Base-by-base conservation (phyloP, 176 grass and related monocot genomes). In the Phyllostachys edulis region DNA sequence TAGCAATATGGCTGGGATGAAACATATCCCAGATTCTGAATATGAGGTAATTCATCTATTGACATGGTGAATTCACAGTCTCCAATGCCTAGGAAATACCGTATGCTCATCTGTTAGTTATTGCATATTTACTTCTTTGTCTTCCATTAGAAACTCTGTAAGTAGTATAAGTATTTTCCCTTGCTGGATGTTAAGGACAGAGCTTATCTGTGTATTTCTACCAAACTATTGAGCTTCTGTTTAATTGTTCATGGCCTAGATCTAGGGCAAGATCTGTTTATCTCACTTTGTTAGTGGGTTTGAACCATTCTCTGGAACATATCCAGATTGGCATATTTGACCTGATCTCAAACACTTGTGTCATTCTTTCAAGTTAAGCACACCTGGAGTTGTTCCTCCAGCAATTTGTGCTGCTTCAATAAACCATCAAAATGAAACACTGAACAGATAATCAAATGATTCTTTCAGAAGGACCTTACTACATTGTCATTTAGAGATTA, bases 191-290 rank as follows among this genome's bases (percentile, higher is more conserved):
- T 41, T 20, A 81, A 57, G 66, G 21, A 29, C 36, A 81, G 24
- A 56, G 37, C 26, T 42, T 69, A 56, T 18, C 36, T 9, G 0
- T 42, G 49, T 69, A 36, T 79, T 44, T 75, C 17, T 38, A 75
- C 72, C 49, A 55, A 52, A 37, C 18, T 75, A 55, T 55, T 75
- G 72, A 75, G 72, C 72, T 75, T 51, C 45, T 73, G n/a, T 71
- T 26, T 4, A 52, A 36, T 73, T 52, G 3, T 60, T 24, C 57
- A 60, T 60, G 57, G n/a, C 57, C 57, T 60, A 60, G n/a, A 60
- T 12, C 57, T 60, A 60, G n/a, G 9, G 12, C n/a, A 4, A 26
- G 57, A 60, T 60, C 4, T 60, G 4, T 24, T 11, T 24, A 1
- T 60, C n/a, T 60, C n/a, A 12, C 70, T 23, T 39, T 34, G 71